A percentile compares a stretch with the other conserved stretches of the same genome.
phyloP scores from a whole-genome alignment of 1,139 yeast genomes.

The Hanseniaspora gamundiae region DNA sequence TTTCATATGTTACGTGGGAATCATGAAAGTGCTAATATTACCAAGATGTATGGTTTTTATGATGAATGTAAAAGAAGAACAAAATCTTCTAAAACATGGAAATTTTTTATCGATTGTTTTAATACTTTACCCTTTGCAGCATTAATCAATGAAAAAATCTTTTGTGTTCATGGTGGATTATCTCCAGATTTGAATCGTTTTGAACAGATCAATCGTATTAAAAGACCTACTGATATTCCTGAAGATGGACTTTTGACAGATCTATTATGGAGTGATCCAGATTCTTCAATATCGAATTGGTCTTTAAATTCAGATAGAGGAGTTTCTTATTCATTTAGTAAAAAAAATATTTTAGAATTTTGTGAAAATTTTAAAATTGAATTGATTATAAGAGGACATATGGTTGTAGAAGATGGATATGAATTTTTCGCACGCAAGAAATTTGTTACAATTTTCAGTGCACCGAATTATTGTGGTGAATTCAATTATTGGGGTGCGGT shows the following conservation, averaged over 20 bases:
- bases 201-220: conserved; percentile 55
- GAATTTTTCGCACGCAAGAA: conserved; percentile 71
- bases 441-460: conserved; percentile 73
- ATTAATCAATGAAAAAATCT: conserved; percentile 69
- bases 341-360: conserved; percentile 59
- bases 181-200: conserved; percentile 62
- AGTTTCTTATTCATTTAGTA: conserved; percentile 72
- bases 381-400: conserved; percentile 73
- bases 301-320: conserved; percentile 69
- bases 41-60: conserved; percentile 77
- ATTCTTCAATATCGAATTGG: conserved; percentile 55
- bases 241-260: conserved; percentile 74
- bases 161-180: conserved; percentile 83
- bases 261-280: conserved; percentile 84
- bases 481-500: conserved; percentile 88
- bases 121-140: conserved; percentile 83
- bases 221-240: conserved; percentile 80
- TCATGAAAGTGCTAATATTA: conserved; percentile 75
- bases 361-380: conserved; percentile 64
- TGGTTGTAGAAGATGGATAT: conserved; percentile 91
- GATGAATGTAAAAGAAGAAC: conserved; percentile 78
- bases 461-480: conserved; percentile 88
- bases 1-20: conserved; percentile 76
- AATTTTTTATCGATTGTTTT: conserved; percentile 66
- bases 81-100: conserved; percentile 59